Evolutionary conservation across 23 red algal species (phyloP).

Genomic region (Gracilaria caudata): DNA sequence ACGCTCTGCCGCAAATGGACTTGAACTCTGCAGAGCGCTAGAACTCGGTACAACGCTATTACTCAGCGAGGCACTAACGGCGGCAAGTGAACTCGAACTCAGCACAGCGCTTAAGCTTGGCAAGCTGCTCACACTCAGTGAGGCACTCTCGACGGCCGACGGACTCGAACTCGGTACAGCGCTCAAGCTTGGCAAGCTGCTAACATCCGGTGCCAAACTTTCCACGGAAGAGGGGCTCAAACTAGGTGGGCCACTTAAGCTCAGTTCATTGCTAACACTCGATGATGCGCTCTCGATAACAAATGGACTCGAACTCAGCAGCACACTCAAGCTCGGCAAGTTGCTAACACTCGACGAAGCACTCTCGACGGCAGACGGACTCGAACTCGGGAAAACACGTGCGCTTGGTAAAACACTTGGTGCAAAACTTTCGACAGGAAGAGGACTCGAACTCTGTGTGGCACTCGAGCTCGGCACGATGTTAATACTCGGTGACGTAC

Average conservation of each 20-base stretch:
- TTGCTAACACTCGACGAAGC: not conserved
- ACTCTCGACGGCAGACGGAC: not conserved
- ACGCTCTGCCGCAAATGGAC: not conserved
- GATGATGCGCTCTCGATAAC: not conserved
- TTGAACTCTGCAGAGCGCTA: not conserved
- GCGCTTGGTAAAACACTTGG: not conserved
- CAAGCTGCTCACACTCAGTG: not conserved
- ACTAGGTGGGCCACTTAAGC: not conserved
- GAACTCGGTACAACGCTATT: not conserved
- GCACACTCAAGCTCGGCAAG: not conserved
- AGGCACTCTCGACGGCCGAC: not conserved
- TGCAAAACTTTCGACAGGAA: not conserved
- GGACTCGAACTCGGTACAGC: not conserved
- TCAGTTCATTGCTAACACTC: not conserved
- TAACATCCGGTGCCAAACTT: not conserved
- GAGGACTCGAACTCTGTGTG: not conserved
- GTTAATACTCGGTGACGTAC: not conserved
- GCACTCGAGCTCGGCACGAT: not conserved
- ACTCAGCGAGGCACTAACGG: not conserved
- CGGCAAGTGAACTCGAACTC: not conserved
- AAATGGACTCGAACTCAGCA: not conserved
- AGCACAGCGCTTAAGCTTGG: not conserved
- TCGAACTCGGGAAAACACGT: not conserved
- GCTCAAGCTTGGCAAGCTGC: not conserved
- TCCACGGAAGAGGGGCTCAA: not conserved